Evolutionary conservation across 192 early-diverging fungal genomes (phyloP).

Genomic region (Entomortierella chlamydospora): DNA sequence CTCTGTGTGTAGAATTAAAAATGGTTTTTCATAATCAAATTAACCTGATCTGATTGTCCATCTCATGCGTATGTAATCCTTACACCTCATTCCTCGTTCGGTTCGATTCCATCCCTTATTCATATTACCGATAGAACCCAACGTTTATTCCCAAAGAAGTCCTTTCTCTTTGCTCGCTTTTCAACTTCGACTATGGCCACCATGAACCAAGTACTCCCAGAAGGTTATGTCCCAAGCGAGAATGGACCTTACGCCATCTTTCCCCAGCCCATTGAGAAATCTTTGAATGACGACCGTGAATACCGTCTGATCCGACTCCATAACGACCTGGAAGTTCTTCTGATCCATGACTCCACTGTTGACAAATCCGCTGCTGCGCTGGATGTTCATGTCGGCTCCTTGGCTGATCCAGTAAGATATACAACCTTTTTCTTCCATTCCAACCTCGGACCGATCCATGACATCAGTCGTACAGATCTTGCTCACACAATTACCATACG

Average conservation of each 20-base stretch:
- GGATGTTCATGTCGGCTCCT: slow-evolving; percentile 86
- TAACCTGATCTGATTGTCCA: too few relatives aligned
- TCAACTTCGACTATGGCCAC: slow-evolving; percentile 19
- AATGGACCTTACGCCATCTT: slow-evolving; percentile 52
- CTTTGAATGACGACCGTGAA: slow-evolving; percentile 70
- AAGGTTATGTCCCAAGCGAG: slow-evolving; percentile 33
- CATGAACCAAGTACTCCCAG: slow-evolving; percentile 13
- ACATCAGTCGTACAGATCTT: not conserved
- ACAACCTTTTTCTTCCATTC: not conserved
- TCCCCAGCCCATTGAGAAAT: slow-evolving; percentile 59
- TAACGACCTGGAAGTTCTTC: slow-evolving; percentile 75
- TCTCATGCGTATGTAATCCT: too few relatives aligned
- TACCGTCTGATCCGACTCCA: slow-evolving; percentile 69
- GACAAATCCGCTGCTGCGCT: slow-evolving; percentile 84
- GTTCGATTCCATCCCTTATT: not conserved
- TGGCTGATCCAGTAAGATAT: slow-evolving; percentile 75
- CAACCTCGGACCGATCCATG: not conserved
- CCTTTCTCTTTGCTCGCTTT: not conserved
- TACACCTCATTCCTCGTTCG: too few relatives aligned
- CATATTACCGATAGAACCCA: too few relatives aligned
- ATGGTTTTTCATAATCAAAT: too few relatives aligned
- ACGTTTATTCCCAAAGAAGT: too few relatives aligned
- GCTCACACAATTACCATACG: not conserved
- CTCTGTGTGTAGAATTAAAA: too few relatives aligned
- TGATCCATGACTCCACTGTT: slow-evolving; percentile 77